phyloP scores from a whole-genome alignment of 345 rosid species.

The Raphanus raphanistrum region DNA sequence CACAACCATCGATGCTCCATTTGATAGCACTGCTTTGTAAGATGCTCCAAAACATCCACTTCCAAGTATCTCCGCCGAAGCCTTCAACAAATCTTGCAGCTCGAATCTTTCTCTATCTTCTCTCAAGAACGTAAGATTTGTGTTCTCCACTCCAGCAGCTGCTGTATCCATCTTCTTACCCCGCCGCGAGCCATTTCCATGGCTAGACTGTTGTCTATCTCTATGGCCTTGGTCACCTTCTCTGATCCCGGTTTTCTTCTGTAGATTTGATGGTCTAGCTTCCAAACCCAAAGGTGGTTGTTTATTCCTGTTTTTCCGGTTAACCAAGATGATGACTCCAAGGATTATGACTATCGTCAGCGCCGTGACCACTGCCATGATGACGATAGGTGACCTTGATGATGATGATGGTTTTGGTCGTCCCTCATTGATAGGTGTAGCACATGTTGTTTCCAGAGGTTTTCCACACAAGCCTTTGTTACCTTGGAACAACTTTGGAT shows the following conservation, averaged over 20 bases:
- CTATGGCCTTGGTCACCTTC: slow-evolving; percentile 20
- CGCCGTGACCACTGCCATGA: slow-evolving; percentile 25
- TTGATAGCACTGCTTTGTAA: slow-evolving; percentile 62
- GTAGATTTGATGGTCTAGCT: slow-evolving; percentile 52
- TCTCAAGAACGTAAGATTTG: slow-evolving; percentile 64
- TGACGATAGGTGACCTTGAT: slow-evolving; percentile 15
- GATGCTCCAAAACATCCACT: slow-evolving; percentile 92
- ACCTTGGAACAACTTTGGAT: slow-evolving; percentile 53
- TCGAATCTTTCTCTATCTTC: slow-evolving; percentile 76
- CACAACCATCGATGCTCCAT: slow-evolving; percentile 61
- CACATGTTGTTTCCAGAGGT: slow-evolving; percentile 47
- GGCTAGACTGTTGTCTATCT: neutral
- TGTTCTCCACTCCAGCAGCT: slow-evolving; percentile 5
- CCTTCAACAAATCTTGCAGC: slow-evolving; percentile 69
- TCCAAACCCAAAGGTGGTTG: slow-evolving; percentile 32
- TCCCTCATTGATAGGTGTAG: neutral
- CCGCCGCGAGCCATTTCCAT: neutral
- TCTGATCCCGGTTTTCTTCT: slow-evolving; percentile 47
- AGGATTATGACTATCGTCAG: slow-evolving; percentile 27
- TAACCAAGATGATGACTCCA: slow-evolving; percentile 14
- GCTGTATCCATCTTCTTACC: slow-evolving; percentile 26
- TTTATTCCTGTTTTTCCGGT: slow-evolving; percentile 13
- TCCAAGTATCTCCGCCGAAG: slow-evolving; percentile 92
- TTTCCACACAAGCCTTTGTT: slow-evolving; percentile 71
- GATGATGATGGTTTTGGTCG: slow-evolving; percentile 5